Evolutionary conservation across 768 basidiomycete genomes (phyloP).

Genomic region (Leccinellum albellum): DNA sequence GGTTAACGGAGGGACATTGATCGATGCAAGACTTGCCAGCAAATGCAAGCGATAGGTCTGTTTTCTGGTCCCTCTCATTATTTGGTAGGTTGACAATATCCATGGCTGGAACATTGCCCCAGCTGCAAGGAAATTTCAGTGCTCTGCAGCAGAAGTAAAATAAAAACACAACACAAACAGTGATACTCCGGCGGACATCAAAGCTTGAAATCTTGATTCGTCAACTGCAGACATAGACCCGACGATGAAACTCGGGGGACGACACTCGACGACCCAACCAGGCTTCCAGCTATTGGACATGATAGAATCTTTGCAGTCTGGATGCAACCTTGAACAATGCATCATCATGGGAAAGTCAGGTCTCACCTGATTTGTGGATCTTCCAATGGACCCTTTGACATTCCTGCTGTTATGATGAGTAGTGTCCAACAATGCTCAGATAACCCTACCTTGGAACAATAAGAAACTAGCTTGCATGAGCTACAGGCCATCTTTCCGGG

Average conservation of each 20-base stretch:
- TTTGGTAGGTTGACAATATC: constrained; percentile 29
- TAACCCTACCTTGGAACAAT: constrained; percentile 37
- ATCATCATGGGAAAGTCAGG: background rate
- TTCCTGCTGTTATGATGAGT: constrained; percentile 20
- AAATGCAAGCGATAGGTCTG: constrained; percentile 25
- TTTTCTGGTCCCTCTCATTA: constrained; percentile 16
- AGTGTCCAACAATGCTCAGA: background rate
- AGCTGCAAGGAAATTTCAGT: constrained; percentile 11
- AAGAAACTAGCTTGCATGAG: constrained; percentile 40
- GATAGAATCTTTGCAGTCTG: constrained; percentile 24
- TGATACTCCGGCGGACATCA: constrained; percentile 25
- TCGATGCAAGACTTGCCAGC: constrained; percentile 10
- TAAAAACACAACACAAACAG: constrained; percentile 12
- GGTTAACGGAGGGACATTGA: background rate
- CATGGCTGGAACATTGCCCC: constrained; percentile 36
- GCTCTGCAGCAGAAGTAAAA: background rate
- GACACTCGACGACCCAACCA: constrained; percentile 19
- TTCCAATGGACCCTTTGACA: constrained; percentile 44
- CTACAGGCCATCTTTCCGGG: constrained; percentile 29
- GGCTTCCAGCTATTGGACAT: constrained; percentile 19
- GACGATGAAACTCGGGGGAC: constrained; percentile 17
- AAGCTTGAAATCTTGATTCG: constrained; percentile 19
- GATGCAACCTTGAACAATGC: background rate
- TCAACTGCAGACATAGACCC: constrained; percentile 1
- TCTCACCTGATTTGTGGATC: constrained; percentile 35